Percentiles rank a stretch among this genome's conserved stretches.
phyloP scores from a whole-genome alignment of 2,329 filamentous ascomycete species.

The Septoria linicola region DNA sequence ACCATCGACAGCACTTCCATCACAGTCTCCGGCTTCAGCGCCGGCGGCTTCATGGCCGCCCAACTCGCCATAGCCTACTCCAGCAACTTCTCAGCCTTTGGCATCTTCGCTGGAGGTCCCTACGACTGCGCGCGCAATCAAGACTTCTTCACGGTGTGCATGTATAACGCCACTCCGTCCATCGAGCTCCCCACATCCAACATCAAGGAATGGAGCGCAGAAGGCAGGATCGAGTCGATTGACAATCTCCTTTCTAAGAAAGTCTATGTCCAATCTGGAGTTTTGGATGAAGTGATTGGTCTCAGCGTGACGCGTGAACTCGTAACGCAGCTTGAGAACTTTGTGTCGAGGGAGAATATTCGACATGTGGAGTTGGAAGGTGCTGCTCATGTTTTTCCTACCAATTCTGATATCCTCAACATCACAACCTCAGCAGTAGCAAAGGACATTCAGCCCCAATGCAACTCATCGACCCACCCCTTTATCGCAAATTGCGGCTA shows the following conservation, averaged over 20 bases:
- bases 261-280: constrained; percentile 6
- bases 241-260: background rate
- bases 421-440: background rate
- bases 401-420: constrained; percentile 2
- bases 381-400: constrained; percentile 18
- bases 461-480: background rate
- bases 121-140: constrained; percentile 19
- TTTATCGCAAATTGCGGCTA: constrained; percentile 15
- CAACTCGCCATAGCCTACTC: constrained; percentile 20
- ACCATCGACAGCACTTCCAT: constrained; percentile 11
- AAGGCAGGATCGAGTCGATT: constrained; percentile 2
- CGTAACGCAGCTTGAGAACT: constrained; percentile 3
- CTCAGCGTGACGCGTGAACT: background rate
- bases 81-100: constrained; percentile 10
- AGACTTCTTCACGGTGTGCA: constrained; percentile 8
- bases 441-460: background rate
- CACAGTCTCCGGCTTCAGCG: constrained; percentile 20
- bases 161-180: constrained; percentile 9
- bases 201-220: constrained; percentile 7
- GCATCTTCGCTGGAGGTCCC: constrained; percentile 15
- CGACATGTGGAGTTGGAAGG: background rate
- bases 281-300: constrained; percentile 4
- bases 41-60: constrained; percentile 19
- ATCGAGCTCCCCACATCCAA: constrained; percentile 3
- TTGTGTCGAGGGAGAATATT: background rate